Percentiles rank a stretch among this genome's conserved stretches.
These are phyloP conservation scores for Cyclotella distinguenda DNA, from an alignment of 108 stramenopile species.

Conservation along the genomic window DNA sequence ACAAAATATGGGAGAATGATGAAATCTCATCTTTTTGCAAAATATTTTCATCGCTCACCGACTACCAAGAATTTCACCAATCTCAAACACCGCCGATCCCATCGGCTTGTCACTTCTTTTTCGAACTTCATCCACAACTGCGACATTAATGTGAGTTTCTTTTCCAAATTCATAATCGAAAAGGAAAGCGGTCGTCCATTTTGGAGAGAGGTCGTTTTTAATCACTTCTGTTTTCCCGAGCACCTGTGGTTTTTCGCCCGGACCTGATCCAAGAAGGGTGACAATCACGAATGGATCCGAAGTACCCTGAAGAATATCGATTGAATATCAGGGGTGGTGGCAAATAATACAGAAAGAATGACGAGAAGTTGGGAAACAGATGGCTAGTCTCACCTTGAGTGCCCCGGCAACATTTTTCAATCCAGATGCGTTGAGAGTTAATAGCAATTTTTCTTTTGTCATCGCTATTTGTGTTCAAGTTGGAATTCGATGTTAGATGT, in stretches of 20 bases:
- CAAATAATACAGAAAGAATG: background rate
- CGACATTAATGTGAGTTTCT: constrained; percentile 46
- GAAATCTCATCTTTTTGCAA: too few relatives aligned
- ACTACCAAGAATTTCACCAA: constrained; percentile 68
- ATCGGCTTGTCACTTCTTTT: constrained; percentile 49
- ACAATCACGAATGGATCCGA: constrained; percentile 81
- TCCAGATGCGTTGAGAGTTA: constrained; percentile 53
- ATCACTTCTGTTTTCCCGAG: constrained; percentile 75
- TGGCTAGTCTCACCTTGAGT: constrained; percentile 33
- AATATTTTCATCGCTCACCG: constrained; percentile 36
- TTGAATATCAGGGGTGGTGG: background rate
- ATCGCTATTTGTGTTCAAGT: background rate
- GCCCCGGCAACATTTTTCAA: constrained; percentile 77
- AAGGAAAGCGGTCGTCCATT: constrained; percentile 61
- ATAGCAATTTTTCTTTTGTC: constrained; percentile 23
- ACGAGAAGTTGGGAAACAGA: background rate
- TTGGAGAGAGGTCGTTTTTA: constrained; percentile 67
- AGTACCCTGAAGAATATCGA: constrained; percentile 45
- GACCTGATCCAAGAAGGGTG: constrained; percentile 53
- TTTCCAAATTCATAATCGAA: constrained; percentile 72
- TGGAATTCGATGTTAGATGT: background rate
- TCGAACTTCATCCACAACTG: constrained; percentile 42
- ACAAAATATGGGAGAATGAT: background rate
- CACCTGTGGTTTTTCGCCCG: constrained; percentile 50
- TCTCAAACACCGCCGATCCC: constrained; percentile 79